Evolutionary conservation across 139 green algal species (phyloP).

Genomic region (Chlorella ohadii): DNA sequence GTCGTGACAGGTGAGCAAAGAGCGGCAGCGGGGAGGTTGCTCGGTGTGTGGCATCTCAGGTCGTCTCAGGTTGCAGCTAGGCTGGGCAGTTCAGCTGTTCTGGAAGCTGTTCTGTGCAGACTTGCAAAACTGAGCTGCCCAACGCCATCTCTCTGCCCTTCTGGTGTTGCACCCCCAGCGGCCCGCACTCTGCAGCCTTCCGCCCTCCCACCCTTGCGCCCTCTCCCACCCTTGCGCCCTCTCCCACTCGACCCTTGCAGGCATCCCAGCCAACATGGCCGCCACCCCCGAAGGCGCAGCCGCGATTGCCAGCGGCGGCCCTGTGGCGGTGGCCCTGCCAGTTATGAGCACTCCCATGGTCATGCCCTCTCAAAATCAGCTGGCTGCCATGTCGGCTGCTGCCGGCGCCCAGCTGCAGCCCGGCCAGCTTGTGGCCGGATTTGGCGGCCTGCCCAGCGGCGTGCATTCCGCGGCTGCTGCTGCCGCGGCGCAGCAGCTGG

Average conservation of each 20-base stretch:
- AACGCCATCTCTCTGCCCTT: too few relatives aligned
- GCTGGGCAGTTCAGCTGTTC: too few relatives aligned
- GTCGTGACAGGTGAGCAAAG: conserved; percentile 22
- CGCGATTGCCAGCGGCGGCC: conserved; percentile 17
- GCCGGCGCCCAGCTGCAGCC: not conserved
- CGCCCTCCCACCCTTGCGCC: not conserved
- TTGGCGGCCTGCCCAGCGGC: conserved; percentile 2
- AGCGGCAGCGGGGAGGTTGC: not conserved
- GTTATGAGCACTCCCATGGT: conserved; percentile 22
- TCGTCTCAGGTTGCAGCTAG: too few relatives aligned
- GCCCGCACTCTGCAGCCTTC: too few relatives aligned
- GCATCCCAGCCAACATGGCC: conserved; percentile 27
- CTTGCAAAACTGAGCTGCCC: too few relatives aligned
- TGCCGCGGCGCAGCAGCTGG: conserved; percentile 8
- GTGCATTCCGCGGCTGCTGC: conserved; percentile 6
- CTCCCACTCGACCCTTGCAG: too few relatives aligned
- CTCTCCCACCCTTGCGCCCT: not conserved
- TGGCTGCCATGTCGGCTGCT: conserved; percentile 17
- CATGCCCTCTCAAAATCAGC: not conserved
- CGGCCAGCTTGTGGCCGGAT: conserved; percentile 6
- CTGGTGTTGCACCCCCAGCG: too few relatives aligned
- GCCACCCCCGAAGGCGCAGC: conserved; percentile 23
- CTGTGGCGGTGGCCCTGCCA: not conserved
- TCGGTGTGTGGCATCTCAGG: too few relatives aligned
- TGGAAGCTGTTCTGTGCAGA: too few relatives aligned